Conservation (phyloP, 495 filamentous ascomycete genomes). For the Patellaria atrata region DNA sequence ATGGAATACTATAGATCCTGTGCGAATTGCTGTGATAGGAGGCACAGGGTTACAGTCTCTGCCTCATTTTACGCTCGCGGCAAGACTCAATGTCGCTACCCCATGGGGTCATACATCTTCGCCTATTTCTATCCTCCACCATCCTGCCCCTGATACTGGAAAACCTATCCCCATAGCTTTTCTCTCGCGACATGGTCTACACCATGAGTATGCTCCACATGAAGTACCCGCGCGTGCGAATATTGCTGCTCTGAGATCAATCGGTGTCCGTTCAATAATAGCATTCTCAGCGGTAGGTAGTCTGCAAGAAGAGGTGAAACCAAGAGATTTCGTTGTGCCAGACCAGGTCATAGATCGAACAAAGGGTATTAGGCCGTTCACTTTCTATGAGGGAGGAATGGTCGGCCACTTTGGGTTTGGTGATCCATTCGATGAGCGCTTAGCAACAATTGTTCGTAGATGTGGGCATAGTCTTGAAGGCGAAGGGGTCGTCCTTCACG, state of each 20-base stretch:
- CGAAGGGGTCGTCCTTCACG: slow-evolving; percentile 64
- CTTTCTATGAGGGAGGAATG: slow-evolving; percentile 87
- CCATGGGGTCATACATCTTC: slow-evolving; percentile 92
- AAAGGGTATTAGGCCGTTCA: slow-evolving; percentile 72
- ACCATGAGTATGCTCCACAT: slow-evolving; percentile 83
- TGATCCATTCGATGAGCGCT: slow-evolving; percentile 75
- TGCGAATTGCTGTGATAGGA: slow-evolving; percentile 90
- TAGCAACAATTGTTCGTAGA: slow-evolving; percentile 53
- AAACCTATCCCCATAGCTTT: slow-evolving; percentile 67
- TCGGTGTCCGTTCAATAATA: slow-evolving; percentile 82
- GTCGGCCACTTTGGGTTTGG: slow-evolving; percentile 93
- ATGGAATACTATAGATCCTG: slow-evolving; percentile 39
- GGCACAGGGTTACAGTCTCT: slow-evolving; percentile 75
- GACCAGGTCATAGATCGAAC: slow-evolving; percentile 97
- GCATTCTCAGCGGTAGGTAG: slow-evolving; percentile 93
- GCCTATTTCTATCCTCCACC: slow-evolving; percentile 78
- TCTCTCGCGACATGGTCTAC: slow-evolving; percentile 74
- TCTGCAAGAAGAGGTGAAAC: slow-evolving; percentile 78
- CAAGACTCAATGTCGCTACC: slow-evolving; percentile 52
- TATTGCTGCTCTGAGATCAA: slow-evolving; percentile 77
- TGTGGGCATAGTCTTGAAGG: slow-evolving; percentile 68
- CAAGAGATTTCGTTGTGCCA: slow-evolving; percentile 89
- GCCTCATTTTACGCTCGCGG: slow-evolving; percentile 64
- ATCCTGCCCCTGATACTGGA: slow-evolving; percentile 44
- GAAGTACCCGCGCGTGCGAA: slow-evolving; percentile 87